phyloP scores from a whole-genome alignment of 2,329 filamentous ascomycete genomes.

The Simplicillium aogashimaense region DNA sequence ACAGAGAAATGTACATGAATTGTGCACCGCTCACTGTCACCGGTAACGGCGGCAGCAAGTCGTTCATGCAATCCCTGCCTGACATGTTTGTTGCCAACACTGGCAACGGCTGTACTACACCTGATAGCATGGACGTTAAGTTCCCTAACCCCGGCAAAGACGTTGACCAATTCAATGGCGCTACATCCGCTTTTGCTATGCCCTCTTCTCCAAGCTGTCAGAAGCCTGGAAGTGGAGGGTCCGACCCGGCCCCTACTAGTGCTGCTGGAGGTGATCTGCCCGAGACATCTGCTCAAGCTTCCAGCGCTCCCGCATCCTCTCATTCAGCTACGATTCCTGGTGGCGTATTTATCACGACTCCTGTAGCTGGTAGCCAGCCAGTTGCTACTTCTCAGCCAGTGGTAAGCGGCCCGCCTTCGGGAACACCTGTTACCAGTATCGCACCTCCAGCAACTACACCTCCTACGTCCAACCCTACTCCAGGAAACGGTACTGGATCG shows the following conservation, averaged over 20 bases:
- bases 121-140: conserved; percentile 37
- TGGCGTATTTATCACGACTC: conserved; percentile 3
- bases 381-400: not conserved
- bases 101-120: conserved; percentile 41
- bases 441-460: not conserved
- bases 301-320: conserved; percentile 8
- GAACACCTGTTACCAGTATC: not conserved
- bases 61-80: conserved; percentile 55
- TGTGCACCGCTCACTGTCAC: conserved; percentile 68
- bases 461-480: not conserved
- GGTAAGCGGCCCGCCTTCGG: not conserved
- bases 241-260: conserved; percentile 11
- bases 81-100: conserved; percentile 62
- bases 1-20: conserved; percentile 98
- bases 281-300: conserved; percentile 12
- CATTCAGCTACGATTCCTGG: conserved; percentile 4
- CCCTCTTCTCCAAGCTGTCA: conserved; percentile 14
- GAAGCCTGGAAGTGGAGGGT: conserved; percentile 13
- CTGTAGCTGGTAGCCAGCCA: not conserved
- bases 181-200: conserved; percentile 21
- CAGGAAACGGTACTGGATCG: conserved; percentile 5
- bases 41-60: conserved; percentile 34
- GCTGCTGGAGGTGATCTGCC: conserved; percentile 8
- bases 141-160: conserved; percentile 54
- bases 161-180: conserved; percentile 36